Evolutionary conservation across 2,329 filamentous ascomycete species (phyloP).

Genomic region (Rosellinia necatrix): DNA sequence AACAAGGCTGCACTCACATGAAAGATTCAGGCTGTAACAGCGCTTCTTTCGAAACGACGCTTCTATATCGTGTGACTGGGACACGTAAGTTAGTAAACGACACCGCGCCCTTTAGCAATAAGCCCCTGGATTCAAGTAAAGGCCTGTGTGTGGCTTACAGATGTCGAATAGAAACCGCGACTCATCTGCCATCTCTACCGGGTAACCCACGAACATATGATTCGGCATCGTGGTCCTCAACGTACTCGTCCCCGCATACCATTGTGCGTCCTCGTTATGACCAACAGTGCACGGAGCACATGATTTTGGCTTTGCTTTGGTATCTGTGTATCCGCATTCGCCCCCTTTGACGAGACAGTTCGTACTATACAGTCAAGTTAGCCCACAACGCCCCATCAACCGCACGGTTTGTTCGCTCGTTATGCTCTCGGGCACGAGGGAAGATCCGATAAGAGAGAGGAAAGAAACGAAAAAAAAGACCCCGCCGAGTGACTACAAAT

Average conservation of each 20-base stretch:
- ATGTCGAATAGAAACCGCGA: slow-evolving; percentile 32
- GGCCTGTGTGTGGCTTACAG: slow-evolving; percentile 24
- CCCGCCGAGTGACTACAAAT: slow-evolving; percentile 22
- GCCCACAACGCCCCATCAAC: not conserved
- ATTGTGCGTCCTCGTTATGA: slow-evolving; percentile 19
- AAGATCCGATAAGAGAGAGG: slow-evolving; percentile 1
- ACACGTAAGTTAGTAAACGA: slow-evolving; percentile 9
- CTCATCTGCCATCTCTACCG: slow-evolving; percentile 30
- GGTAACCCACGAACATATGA: slow-evolving; percentile 29
- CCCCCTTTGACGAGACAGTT: slow-evolving; percentile 36
- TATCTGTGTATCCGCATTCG: slow-evolving; percentile 32
- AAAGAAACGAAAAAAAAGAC: not conserved
- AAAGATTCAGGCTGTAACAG: slow-evolving; percentile 27
- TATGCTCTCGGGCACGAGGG: not conserved
- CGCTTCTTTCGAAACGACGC: slow-evolving; percentile 28
- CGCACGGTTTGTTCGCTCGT: not conserved
- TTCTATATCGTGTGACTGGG: slow-evolving; percentile 32
- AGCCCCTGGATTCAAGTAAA: not conserved
- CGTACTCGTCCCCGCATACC: slow-evolving; percentile 24
- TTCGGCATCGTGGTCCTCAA: slow-evolving; percentile 25
- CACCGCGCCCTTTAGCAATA: not conserved
- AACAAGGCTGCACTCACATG: slow-evolving; percentile 12
- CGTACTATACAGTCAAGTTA: slow-evolving; percentile 28
- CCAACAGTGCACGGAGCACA: slow-evolving; percentile 19
- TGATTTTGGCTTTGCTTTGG: slow-evolving; percentile 22